Evolutionary conservation across 2,329 filamentous ascomycete species (phyloP).

Genomic region (Penicillium sp.): DNA sequence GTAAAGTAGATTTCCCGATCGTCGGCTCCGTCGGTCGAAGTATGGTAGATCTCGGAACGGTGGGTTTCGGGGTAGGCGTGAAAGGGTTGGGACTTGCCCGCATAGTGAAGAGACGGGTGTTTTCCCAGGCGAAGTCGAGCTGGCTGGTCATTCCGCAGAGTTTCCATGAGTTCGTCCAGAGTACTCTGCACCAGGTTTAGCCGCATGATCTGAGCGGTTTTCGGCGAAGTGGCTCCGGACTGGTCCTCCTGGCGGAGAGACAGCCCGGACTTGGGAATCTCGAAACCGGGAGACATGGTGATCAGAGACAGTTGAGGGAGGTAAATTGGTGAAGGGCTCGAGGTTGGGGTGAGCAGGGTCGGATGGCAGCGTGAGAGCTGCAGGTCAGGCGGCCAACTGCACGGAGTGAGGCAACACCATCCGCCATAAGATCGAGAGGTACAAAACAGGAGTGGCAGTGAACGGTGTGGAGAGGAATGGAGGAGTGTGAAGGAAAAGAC

Average conservation of each 20-base stretch:
- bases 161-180: conserved; percentile 48
- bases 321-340: conserved; percentile 14
- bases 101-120: conserved; percentile 58
- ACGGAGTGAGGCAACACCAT: conserved; percentile 31
- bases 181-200: conserved; percentile 47
- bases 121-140: conserved; percentile 51
- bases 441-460: conserved; percentile 7
- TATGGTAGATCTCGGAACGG: conserved; percentile 60
- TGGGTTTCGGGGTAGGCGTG: conserved; percentile 55
- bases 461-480: conserved; percentile 6
- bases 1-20: conserved; percentile 55
- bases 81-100: conserved; percentile 57
- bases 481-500: background rate
- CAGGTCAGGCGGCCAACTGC: conserved; percentile 40
- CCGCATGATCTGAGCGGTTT: conserved; percentile 48
- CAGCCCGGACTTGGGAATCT: conserved; percentile 42
- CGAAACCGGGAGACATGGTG: conserved; percentile 35
- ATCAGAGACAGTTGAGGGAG: conserved; percentile 5
- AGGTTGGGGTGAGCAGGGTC: conserved; percentile 23
- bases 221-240: conserved; percentile 31
- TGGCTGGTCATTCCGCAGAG: conserved; percentile 43
- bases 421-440: conserved; percentile 32
- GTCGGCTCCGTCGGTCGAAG: conserved; percentile 42
- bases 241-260: conserved; percentile 38
- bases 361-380: conserved; percentile 39